Evolutionary conservation across 2,329 filamentous ascomycete genomes (phyloP).

Genomic region (Pyricularia sp.): DNA sequence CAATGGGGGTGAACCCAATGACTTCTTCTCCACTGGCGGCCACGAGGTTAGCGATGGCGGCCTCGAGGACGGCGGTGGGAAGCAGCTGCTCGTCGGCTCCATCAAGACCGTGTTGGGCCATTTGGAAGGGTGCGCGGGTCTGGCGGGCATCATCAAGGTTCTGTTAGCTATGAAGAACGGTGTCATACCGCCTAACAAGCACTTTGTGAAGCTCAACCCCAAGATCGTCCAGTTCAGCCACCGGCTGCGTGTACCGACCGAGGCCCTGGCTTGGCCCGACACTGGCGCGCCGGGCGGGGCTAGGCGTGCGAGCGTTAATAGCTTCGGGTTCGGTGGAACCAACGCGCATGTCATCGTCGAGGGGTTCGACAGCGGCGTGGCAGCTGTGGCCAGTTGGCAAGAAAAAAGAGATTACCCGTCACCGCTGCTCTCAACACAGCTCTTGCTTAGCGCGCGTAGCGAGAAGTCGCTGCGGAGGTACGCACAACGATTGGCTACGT

Average conservation of each 20-base stretch:
- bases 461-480: neutral
- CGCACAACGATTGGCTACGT: neutral
- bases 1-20: no score
- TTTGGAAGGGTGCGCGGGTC: constrained; percentile 36
- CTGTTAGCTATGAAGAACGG: constrained; percentile 22
- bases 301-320: constrained; percentile 12
- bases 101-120: constrained; percentile 34
- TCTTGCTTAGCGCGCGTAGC: neutral
- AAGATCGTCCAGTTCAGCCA: constrained; percentile 12
- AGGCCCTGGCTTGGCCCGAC: no score
- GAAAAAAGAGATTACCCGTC: no score
- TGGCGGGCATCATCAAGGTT: constrained; percentile 38
- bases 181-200: constrained; percentile 18
- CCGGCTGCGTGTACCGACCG: constrained; percentile 14
- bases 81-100: constrained; percentile 12
- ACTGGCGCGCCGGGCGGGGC: constrained; percentile 13
- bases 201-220: constrained; percentile 17
- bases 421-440: neutral
- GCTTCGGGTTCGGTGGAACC: constrained; percentile 18
- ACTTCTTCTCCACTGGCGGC: no score
- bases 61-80: no score
- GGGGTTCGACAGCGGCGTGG: no score
- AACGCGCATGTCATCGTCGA: constrained; percentile 18
- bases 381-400: no score
- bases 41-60: no score